These are phyloP conservation scores for Calonectria naviculata DNA, from an alignment of 2,329 filamentous ascomycete genomes.

Conservation along the genomic window DNA sequence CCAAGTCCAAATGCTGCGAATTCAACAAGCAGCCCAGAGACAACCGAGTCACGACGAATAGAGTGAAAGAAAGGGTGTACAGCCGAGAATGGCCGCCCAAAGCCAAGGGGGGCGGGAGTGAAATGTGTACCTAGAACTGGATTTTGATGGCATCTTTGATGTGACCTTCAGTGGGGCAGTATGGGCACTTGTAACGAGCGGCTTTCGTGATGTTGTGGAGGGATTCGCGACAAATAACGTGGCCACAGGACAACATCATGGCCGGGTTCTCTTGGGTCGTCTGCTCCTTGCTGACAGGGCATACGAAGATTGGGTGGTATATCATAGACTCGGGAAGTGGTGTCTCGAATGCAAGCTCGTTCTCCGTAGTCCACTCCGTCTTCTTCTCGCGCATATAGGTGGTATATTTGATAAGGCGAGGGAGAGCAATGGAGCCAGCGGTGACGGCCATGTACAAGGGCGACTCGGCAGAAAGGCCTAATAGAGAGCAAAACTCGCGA, in stretches of 20 bases:
- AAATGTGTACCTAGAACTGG: slow-evolving; percentile 61
- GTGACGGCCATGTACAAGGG: slow-evolving; percentile 94
- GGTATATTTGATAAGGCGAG: slow-evolving; percentile 88
- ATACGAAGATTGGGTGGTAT: slow-evolving; percentile 98
- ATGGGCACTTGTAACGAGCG: slow-evolving; percentile 91
- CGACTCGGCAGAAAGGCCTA: slow-evolving; percentile 90
- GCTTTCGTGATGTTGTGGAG: slow-evolving; percentile 84
- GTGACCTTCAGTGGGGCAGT: slow-evolving; percentile 88
- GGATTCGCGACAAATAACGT: slow-evolving; percentile 90
- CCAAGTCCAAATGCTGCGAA: slow-evolving; percentile 3
- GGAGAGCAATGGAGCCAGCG: slow-evolving; percentile 90
- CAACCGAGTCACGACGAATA: not conserved
- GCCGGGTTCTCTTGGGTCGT: slow-evolving; percentile 93
- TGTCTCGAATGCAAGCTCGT: slow-evolving; percentile 87
- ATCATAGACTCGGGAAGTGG: slow-evolving; percentile 69
- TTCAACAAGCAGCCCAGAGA: not conserved
- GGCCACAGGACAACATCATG: slow-evolving; percentile 96
- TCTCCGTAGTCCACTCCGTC: slow-evolving; percentile 93
- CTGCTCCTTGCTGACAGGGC: slow-evolving; percentile 96
- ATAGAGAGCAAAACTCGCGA: slow-evolving; percentile 91
- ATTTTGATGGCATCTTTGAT: slow-evolving; percentile 81
- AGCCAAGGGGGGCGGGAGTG: not conserved
- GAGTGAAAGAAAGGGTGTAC: not conserved
- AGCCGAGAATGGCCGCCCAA: not conserved
- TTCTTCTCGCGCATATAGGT: slow-evolving; percentile 88